Conservation (phyloP, 805 yeast genomes). For the Yamadazyma sp. region DNA sequence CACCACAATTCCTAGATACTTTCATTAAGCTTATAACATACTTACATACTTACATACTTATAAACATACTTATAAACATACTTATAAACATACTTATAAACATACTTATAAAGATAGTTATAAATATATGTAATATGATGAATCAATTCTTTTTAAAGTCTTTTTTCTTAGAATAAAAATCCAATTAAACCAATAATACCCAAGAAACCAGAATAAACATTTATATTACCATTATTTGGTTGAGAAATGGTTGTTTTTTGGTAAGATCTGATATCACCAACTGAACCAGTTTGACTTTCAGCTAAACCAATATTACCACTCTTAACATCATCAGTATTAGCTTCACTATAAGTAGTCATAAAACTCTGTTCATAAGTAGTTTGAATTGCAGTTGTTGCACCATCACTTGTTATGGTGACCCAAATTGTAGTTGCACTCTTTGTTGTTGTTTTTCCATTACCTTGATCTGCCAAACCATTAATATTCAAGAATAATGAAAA, state of each 20-base stretch:
- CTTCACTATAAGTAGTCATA: conserved; percentile 20
- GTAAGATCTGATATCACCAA: conserved; percentile 31
- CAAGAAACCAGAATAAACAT: conserved; percentile 1
- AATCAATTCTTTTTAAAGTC: background rate
- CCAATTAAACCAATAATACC: conserved; percentile 9
- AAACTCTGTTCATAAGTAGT: conserved; percentile 26
- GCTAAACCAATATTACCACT: conserved; percentile 34
- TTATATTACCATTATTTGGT: conserved; percentile 6
- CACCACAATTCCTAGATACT: too few species aligned
- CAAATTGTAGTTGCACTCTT: conserved; percentile 27
- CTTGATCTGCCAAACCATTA: conserved; percentile 16
- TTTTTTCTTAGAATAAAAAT: background rate
- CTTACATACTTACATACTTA: too few species aligned
- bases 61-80: too few species aligned
- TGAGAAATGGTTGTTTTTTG: conserved; percentile 21
- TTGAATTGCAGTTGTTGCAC: conserved; percentile 23
- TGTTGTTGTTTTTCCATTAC: conserved; percentile 6
- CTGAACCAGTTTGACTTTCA: conserved; percentile 18
- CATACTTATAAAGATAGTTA: too few species aligned
- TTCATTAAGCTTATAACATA: too few species aligned
- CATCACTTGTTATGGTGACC: conserved; percentile 32
- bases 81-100: too few species aligned
- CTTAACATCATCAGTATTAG: conserved; percentile 14
- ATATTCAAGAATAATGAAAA: too few species aligned
- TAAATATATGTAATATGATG: background rate